Base-by-base conservation (phyloP, 225 moss, liverwort and hornwort species). In the Neckera pumila region DNA sequence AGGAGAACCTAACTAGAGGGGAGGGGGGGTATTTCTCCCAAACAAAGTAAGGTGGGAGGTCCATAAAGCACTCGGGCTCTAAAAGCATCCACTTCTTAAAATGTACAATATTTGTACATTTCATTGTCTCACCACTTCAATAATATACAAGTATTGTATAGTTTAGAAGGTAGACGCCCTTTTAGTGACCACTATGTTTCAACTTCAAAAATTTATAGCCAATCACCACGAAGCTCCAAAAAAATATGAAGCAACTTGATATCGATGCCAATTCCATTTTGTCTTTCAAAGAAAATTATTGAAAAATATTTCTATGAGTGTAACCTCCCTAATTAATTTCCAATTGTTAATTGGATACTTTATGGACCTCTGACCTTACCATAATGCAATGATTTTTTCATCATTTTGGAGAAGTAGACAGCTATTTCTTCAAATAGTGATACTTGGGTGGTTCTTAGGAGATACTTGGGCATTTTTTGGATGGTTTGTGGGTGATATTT, bases 11-110 rank as follows among this genome's bases (percentile, higher is more conserved):
- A 28, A 2, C 2, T 8, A 1, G 0, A 6, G 17, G 6, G 11
- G 2, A 7, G n/a, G 3, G 2, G 1, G 3, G 2, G 1, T 0
- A 30, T 0, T 31, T 31, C 3, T 12, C 0, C 45, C 45, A 17
- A 30, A 17, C 11, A 45, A 30, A 2, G 10, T 73, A 73, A 27
- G 9, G 4, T 28, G 6, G 10, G 4, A 73, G 10, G 28, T 45
- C 6, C 9, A 6, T 73, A 28, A 28, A 73, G 45, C 1, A 2
- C 18, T 30, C 1, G 1, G 1, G 7, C 11, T 30, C 15, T 71
- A 26, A 3, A 42, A 42, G 9, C 3, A 2, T 71, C 42, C 15
- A 42, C 3, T 9, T 42, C 3, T 0, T 42, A 0, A 26, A 42
- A 14, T 25, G 15, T 42, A 40, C 8, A 40, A 1, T 26, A 5